phyloP scores from a whole-genome alignment of 148 eudicot genomes.

The Mesembryanthemum crystallinum region DNA sequence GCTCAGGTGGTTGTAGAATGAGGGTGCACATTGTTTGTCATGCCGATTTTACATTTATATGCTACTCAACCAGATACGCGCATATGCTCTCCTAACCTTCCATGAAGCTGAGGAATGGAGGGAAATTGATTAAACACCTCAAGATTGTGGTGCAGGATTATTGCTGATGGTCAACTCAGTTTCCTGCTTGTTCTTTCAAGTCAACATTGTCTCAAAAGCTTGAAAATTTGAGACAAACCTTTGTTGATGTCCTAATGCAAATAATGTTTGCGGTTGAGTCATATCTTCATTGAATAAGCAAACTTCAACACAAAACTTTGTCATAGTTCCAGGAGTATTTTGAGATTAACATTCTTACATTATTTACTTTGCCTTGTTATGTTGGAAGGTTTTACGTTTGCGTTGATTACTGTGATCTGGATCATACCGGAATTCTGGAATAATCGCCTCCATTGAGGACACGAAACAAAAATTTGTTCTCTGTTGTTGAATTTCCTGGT shows the following conservation, averaged over 20 bases:
- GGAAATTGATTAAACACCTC: not conserved
- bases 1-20: not conserved
- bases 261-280: not conserved
- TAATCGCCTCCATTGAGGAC: not conserved
- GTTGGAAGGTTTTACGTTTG: not conserved
- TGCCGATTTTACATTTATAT: no score
- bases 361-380: not conserved
- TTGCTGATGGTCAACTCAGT: not conserved
- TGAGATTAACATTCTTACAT: not conserved
- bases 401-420: not conserved
- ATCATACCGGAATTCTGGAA: not conserved
- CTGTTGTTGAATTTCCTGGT: not conserved
- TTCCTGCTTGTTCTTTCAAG: not conserved
- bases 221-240: not conserved
- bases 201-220: not conserved
- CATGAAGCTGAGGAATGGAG: not conserved
- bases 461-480: not conserved
- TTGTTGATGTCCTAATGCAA: not conserved
- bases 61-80: no score
- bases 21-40: slow-evolving; percentile 1
- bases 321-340: not conserved
- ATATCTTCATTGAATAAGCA: not conserved
- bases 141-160: not conserved
- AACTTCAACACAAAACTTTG: not conserved
- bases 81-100: not conserved